phyloP scores from a whole-genome alignment of 805 yeast genomes.

The Clavispora fructus region DNA sequence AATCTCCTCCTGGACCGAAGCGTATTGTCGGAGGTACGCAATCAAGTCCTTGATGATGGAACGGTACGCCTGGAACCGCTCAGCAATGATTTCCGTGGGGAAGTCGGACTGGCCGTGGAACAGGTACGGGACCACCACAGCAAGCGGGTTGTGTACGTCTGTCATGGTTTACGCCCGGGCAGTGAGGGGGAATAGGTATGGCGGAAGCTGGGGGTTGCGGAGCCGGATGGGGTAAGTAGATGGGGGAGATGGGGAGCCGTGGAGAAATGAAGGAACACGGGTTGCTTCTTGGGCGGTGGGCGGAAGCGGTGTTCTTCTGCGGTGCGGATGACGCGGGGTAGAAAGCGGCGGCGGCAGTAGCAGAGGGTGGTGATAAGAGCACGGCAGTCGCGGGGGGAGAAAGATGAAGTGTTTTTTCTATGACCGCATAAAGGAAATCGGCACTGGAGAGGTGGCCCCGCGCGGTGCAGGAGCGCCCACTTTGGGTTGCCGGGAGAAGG shows the following conservation, averaged over 20 bases:
- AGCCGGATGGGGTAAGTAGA: neutral
- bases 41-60: constrained; percentile 68
- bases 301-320: too few species aligned
- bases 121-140: constrained; percentile 34
- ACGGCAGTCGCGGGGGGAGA: neutral
- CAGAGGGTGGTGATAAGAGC: neutral
- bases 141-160: constrained; percentile 32
- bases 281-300: too few species aligned
- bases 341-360: neutral
- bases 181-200: too few species aligned
- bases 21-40: constrained; percentile 71
- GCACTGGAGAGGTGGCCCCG: neutral
- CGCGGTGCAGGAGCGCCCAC: neutral
- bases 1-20: constrained; percentile 82
- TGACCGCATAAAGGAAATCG: neutral
- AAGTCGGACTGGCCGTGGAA: constrained; percentile 30
- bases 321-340: too few species aligned
- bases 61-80: constrained; percentile 84
- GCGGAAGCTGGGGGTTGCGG: neutral
- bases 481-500: too few species aligned
- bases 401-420: neutral
- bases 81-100: constrained; percentile 85
- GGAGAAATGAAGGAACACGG: too few species aligned
- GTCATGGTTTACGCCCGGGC: constrained; percentile 6
- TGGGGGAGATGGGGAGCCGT: too few species aligned